phyloP scores from a whole-genome alignment of 495 filamentous ascomycete species.

The Aspergillus nanangensis region DNA sequence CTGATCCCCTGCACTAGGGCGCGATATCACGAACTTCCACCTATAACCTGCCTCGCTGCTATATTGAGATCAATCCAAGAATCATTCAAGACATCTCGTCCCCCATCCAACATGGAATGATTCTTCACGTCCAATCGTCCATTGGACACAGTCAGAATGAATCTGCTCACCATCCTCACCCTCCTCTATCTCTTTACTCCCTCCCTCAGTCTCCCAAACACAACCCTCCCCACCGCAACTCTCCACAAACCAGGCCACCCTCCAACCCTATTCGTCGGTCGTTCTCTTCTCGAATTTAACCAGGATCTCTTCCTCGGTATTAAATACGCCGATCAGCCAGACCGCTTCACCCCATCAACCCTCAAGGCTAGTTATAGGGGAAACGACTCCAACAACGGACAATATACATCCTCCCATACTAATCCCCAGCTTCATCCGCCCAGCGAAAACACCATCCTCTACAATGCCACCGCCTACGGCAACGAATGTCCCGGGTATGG shows the following conservation, averaged over 20 bases:
- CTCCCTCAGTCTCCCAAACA: not conserved
- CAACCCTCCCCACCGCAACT: not conserved
- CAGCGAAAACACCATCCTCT: too few relatives aligned
- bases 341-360: slow-evolving; percentile 24
- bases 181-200: too few relatives aligned
- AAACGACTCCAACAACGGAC: slow-evolving; percentile 19
- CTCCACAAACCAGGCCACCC: not conserved
- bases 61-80: too few relatives aligned
- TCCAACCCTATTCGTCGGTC: slow-evolving; percentile 23
- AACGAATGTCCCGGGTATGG: slow-evolving; percentile 35
- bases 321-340: slow-evolving; percentile 29
- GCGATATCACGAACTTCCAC: too few relatives aligned
- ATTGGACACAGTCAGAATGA: too few relatives aligned
- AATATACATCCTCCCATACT: slow-evolving; percentile 4
- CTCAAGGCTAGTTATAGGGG: slow-evolving; percentile 21
- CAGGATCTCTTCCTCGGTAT: slow-evolving; percentile 33
- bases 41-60: too few relatives aligned
- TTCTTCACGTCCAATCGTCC: too few relatives aligned
- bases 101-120: too few relatives aligned
- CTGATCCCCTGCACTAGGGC: too few relatives aligned
- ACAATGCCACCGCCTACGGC: slow-evolving; percentile 35
- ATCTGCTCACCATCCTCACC: too few relatives aligned
- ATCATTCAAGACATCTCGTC: too few relatives aligned
- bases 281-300: slow-evolving; percentile 24
- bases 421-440: too few relatives aligned